These are phyloP conservation scores for Paxillus ammoniavirescens DNA, from an alignment of 768 basidiomycete species.

Conservation along the genomic window DNA sequence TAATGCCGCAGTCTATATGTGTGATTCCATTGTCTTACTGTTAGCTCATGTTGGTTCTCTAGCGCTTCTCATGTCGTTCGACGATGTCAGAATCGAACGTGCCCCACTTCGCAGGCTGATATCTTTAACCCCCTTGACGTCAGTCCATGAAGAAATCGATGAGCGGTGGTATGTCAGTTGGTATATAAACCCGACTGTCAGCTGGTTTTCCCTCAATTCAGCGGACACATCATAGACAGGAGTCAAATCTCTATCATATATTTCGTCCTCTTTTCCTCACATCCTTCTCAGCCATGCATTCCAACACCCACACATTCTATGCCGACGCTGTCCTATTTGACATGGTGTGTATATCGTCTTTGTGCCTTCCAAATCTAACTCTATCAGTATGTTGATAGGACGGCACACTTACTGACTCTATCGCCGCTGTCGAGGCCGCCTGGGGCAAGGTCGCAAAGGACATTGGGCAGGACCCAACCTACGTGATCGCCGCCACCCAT, in stretches of 20 bases:
- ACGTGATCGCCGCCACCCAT: constrained; percentile 74
- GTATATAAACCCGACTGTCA: constrained; percentile 24
- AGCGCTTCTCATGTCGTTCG: not conserved
- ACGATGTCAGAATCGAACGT: constrained; percentile 8
- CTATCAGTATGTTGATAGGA: constrained; percentile 41
- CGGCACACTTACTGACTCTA: constrained; percentile 73
- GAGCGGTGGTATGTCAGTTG: not conserved
- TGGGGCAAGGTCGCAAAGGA: constrained; percentile 73
- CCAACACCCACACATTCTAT: constrained; percentile 38
- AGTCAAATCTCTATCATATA: constrained; percentile 4
- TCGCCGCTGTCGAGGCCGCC: constrained; percentile 70
- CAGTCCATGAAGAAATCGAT: constrained; percentile 13
- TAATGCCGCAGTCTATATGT: not conserved
- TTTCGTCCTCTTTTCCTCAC: not conserved
- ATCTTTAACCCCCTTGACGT: constrained; percentile 28
- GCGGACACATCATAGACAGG: constrained; percentile 4
- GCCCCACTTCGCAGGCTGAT: constrained; percentile 2
- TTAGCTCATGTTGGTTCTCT: not conserved
- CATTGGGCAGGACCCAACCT: constrained; percentile 63
- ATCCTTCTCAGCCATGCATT: constrained; percentile 18
- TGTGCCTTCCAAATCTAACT: constrained; percentile 21
- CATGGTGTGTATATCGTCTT: constrained; percentile 47
- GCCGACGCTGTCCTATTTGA: constrained; percentile 65
- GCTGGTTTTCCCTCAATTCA: not conserved
- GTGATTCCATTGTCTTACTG: no score